Base-by-base conservation (phyloP, 148 eudicot genomes). In the Vaccinium vitisidaea region DNA sequence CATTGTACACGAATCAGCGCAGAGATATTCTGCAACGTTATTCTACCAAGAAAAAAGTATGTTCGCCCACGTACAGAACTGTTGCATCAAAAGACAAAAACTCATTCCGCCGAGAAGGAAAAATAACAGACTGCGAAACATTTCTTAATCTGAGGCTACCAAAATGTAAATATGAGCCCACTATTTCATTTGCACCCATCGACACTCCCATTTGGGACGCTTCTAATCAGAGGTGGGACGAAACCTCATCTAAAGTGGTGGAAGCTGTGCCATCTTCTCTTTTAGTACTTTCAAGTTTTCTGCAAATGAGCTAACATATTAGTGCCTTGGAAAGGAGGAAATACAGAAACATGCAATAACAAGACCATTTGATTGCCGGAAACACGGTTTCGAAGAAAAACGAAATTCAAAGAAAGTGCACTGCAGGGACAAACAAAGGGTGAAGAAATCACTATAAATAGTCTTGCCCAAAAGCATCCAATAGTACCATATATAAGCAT, bases 211-310 rank as follows among this genome's bases (percentile, higher is more conserved):
- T 93, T 88, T 10, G 94, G 89, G 82, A 89, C 39, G 86, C 93
- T 58, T 88, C 97, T 32, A 97, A 73, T 59, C 90, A 90, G 65
- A 92, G 85, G 32, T 11, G 14, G 8, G 70, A n/a, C 2, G 30
- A 65, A 65, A 90, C 92, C 53, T 91, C 90, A 86, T 96, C 99
- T 27, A 93, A 92, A 13, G 98, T 93, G 6, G 92, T 88, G 90
- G 92, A 88, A 94, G 86, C 87, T 96, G 94, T 75, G 91, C 97
- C 70, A 96, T 94, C 94, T 94, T 96, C 87, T 93, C 89, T 1
- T 92, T 86, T 83, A 94, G 90, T 56, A 89, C 90, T 87, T 92
- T 85, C 77, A 97, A 93, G 56, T 91, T 88, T 81, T 93, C 99
- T 93, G 94, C 58, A 86, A 77, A 84, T 23, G 71, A 86, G 11